Evolutionary conservation across 108 stramenopile species (phyloP), one percentile per base, ranked within the genome.

Genomic region (Pseudonitzschia multiseries): DNA sequence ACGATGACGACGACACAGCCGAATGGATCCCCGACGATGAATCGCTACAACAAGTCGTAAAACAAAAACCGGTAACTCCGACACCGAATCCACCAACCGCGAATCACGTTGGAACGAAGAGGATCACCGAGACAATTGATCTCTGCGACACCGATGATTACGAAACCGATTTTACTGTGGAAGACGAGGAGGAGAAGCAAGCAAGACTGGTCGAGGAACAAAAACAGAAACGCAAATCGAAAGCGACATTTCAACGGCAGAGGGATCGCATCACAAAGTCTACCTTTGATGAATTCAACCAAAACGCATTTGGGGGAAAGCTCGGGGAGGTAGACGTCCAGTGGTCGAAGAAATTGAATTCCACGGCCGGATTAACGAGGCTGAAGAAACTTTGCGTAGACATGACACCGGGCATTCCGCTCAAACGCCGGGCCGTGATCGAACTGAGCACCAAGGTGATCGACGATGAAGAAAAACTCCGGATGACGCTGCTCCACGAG

Each of bases 371-470:
- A 3, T 56, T 94, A 57, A 97, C 97, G 1, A 62, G 89, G 17
- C 68, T 93, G 44, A 56, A 41, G 21, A 66, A 40, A 31, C 5
- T 32, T 24, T 31, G 28, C 15, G 43, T 48, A 0, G 57, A 65
- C 29, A 72, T 65, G 62, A 65, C 36, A n/a, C 70, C 75, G 0
- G 76, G 69, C 17, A 0, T 50, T 15, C 31, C 48, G 42, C 56
- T 57, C 13, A 27, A 57, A 18, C 72, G 78, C 8, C 29, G 67
- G 18, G 91, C 96, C 10, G 73, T 72, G 1, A 92, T 98, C 64
- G 96, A 96, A 81, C 74, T 98, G 22, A 90, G 93, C 36, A 86
- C 84, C 26, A 97, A 98, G 73, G 91, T 98, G 12, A 65, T 96
- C 42, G 93, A 93, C 72, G 77, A 76, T 31, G 85, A 81, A 63